Evolutionary conservation across 441 rosid genomes (phyloP), one percentile per base, ranked within the genome.

Genomic region (Euphorbia corollata): DNA sequence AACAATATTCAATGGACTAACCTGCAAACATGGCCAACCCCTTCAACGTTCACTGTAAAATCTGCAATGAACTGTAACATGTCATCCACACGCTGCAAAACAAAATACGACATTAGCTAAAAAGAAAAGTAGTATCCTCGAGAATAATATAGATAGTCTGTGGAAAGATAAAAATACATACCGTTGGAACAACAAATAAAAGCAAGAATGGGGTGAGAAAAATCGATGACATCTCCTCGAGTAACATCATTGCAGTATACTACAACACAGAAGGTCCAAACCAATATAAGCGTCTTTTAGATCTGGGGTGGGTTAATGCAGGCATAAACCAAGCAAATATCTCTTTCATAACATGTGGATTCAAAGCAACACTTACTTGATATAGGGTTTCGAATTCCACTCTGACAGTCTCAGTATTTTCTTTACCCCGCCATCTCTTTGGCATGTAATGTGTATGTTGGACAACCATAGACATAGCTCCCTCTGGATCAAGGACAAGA

Each of bases 21-120:
- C 99, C 99, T 84, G 86, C 99, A 95, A 68, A 95, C 95, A 68
- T 92, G 84, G 74, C 99, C 98, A 64, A 95, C 99, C 68, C 99
- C 99, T 77, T 92, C 97, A 67, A 95, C 76, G 67, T 90, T 78
- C 73, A 88, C 87, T 1, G 99, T 92, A 76, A 81, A 87, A 63
- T 88, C 87, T 18, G 72, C 78, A 67, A 95, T 88, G 86, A 95
- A 95, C 79, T 82, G 85, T 79, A 95, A 83, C 64, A 95, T 95
- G 77, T 84, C 98, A 73, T 95, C 95, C 76, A 95, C 97, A 69
- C 88, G 87, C 99, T 95, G 87, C 86, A 80, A 73, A 62, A 76
- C 43, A 72, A 74, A 12, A 77, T 6, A 68, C 19, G 10, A 70
- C 16, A 55, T 65, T 22, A 68, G 71, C 69, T 38, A 41, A 59